Conservation (phyloP, 2,329 filamentous ascomycete species). For the Claviceps fusiformis region DNA sequence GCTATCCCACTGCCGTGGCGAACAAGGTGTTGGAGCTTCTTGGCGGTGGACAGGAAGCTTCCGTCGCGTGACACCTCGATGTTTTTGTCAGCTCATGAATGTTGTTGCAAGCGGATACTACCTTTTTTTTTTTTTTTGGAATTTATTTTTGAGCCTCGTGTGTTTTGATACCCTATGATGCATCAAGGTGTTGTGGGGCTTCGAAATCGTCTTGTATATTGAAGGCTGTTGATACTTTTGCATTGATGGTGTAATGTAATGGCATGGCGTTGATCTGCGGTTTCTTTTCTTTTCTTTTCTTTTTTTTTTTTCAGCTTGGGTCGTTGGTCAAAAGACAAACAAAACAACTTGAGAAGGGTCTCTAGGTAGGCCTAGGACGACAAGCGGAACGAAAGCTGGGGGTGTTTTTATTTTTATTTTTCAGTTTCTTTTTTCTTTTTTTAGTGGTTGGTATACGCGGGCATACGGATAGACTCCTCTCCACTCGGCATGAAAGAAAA, state of each 20-base stretch:
- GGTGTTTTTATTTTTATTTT: too few species aligned
- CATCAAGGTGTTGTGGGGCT: constrained; percentile 11
- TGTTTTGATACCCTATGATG: constrained; percentile 14
- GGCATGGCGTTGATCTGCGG: not conserved
- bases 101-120: constrained; percentile 8
- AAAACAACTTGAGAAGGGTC: constrained; percentile 7
- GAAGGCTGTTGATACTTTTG: constrained; percentile 8
- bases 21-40: constrained; percentile 90
- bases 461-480: constrained; percentile 32
- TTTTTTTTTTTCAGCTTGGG: not conserved
- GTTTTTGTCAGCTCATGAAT: not conserved
- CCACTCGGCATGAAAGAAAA: constrained; percentile 30
- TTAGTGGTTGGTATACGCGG: constrained; percentile 12
- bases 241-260: not conserved
- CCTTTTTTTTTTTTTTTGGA: not conserved
- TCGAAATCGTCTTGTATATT: constrained; percentile 5
- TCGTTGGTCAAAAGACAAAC: not conserved
- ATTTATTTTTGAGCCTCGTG: constrained; percentile 7
- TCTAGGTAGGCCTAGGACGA: constrained; percentile 3
- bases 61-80: constrained; percentile 11
- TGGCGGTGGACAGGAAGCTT: constrained; percentile 36
- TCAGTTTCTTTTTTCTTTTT: too few species aligned
- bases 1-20: constrained; percentile 82
- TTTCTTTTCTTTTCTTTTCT: not conserved
- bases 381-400: not conserved